Base-by-base conservation (phyloP, 23 red algal genomes). In the Gracilaria domingensis region DNA sequence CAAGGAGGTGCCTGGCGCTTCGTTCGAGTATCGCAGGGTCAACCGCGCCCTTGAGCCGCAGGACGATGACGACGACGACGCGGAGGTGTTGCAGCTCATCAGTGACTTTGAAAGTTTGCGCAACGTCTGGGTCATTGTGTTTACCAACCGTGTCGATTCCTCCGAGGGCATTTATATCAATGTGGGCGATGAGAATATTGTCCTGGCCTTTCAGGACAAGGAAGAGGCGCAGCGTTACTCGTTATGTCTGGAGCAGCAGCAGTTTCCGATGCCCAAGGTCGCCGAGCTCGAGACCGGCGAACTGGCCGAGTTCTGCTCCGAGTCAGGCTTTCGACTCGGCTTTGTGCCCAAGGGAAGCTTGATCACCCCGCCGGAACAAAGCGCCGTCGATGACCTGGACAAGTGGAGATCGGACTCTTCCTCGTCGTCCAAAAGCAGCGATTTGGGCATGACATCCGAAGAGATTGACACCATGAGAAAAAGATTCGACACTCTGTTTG, bases 181-280 rank as follows among this genome's bases (percentile, higher is more conserved):
- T 26, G 54, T 98, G 21, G 90, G 59, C 56, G 85, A 87, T 29
- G 91, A 90, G 40, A 93, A 94, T 48, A 83, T 98, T 57, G 91
- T 98, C 5, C 67, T 98, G 26, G 95, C 95, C 26, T 98, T 98
- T 83, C 77, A 98, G 82, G 83, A 88, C 34, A 37, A 87, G 47
- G 75, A 91, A 39, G 95, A 98, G 75, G 95, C 95, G n/a, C 87
- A 69, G 23, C 85, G 77, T 23, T 98, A 98, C 28, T 91, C 95
- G 28, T 53, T 85, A 8, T 75, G 92, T 69, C 67, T 98, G 64
- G 95, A 87, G 30, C 50, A 77, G 17, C 95, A 98, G 73, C 39
- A 98, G 26, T 98, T 98, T 87, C 95, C 95, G 29, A 50, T 37
- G 17, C 73, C 90, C 16, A 30, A 90, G 4, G 74, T 95, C 20